phyloP scores from a whole-genome alignment of 2,329 filamentous ascomycete genomes.

The Didymella arachidicola region DNA sequence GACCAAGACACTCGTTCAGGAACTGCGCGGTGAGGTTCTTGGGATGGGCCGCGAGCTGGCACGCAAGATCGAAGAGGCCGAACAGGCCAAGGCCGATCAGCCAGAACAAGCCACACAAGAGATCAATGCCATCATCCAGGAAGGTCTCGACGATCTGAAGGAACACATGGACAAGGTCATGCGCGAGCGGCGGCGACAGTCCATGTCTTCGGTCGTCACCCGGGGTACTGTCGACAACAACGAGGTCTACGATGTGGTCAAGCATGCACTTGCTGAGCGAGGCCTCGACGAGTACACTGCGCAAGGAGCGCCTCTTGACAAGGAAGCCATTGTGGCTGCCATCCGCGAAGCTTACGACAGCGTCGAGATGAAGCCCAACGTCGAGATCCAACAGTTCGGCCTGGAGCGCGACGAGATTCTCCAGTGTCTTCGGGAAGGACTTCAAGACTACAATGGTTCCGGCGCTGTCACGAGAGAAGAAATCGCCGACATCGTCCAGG shows the following conservation, averaged over 20 bases:
- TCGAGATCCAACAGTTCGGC: constrained; percentile 87
- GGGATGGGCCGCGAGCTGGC: constrained; percentile 94
- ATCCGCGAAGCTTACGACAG: constrained; percentile 92
- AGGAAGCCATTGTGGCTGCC: constrained; percentile 85
- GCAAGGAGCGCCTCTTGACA: constrained; percentile 55
- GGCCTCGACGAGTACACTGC: constrained; percentile 56
- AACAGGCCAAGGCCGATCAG: constrained; percentile 56
- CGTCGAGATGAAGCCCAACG: constrained; percentile 80
- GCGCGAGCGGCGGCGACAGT: constrained; percentile 75
- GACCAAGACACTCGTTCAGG: constrained; percentile 87
- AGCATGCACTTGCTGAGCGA: constrained; percentile 72
- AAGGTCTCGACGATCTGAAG: constrained; percentile 82
- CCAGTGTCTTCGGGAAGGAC: constrained; percentile 82
- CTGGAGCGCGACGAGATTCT: constrained; percentile 90
- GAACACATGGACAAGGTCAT: constrained; percentile 83
- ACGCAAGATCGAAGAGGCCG: constrained; percentile 79
- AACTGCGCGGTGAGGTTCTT: constrained; percentile 88
- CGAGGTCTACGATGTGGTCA: constrained; percentile 85
- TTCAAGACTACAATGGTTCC: constrained; percentile 73
- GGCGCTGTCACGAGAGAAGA: constrained; percentile 78
- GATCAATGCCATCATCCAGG: constrained; percentile 77
- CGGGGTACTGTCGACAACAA: constrained; percentile 75
- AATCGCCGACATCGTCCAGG: constrained; percentile 83
- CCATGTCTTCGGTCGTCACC: constrained; percentile 67
- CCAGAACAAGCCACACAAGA: constrained; percentile 65